Evolutionary conservation across 192 early-diverging fungal genomes (phyloP), one percentile per base, ranked within the genome.

Genomic region (Coemansia sp.): DNA sequence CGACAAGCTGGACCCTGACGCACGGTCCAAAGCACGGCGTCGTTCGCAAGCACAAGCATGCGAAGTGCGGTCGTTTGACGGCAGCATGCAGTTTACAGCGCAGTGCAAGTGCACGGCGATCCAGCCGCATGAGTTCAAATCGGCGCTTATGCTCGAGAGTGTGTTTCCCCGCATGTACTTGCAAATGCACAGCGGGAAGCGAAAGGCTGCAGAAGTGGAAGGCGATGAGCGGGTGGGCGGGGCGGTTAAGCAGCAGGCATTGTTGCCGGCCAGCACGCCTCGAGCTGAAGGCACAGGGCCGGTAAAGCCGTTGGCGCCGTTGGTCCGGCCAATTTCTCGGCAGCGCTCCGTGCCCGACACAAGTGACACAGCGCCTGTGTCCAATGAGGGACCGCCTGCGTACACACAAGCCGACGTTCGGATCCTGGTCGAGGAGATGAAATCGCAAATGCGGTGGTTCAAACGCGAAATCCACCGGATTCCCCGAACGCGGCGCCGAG

Each of bases 381-480:
- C 49, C 0, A 10, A 3, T 14, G 68, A 74, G 15, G 61, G 51
- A 5, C 17, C 62, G 54, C 72, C 76, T 19, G 56, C 45, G 15
- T 73, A 59, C 41, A 70, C 76, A 4, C 32, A 45, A 4, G 59
- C 59, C 12, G 79, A 81, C 5, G 51, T 76, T 56, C 66, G 66
- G 6, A 37, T 56, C 2, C 35, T 76, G 9, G 61, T 72, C 10
- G 62, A 69, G 48, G 73, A 68, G 59, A 69, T 81, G 66, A 57
- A 66, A 23, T 24, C 43, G 45, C 79, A 76, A 56, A 63, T 81
- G 48, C 62, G 59, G 4, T 53, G 54, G 35, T 81, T 75, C 69
- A 58, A 68, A 56, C 79, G 73, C 25, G 79, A 81, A 4, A 35
- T 81, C n/a, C 79, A 81, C 57, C 66, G 70, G 2, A 70, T 76